Percentiles rank a stretch among this genome's conserved stretches.
phyloP scores from a whole-genome alignment of 805 yeast genomes.

The Pichia eremophila region DNA sequence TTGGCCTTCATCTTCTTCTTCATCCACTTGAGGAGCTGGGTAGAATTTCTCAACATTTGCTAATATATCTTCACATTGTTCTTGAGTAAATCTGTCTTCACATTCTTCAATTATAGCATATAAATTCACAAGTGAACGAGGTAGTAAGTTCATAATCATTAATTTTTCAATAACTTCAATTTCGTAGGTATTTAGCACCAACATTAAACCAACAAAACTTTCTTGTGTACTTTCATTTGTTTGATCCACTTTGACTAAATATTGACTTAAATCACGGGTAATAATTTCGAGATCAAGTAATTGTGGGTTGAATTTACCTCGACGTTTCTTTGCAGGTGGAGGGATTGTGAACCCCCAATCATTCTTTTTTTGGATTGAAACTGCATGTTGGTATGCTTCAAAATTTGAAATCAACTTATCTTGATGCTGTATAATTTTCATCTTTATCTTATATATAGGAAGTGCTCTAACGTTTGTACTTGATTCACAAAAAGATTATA shows the following conservation, averaged over 20 bases:
- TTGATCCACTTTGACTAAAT: conserved; percentile 29
- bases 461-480: no score
- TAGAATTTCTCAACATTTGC: conserved; percentile 44
- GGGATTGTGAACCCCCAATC: conserved; percentile 35
- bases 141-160: conserved; percentile 75
- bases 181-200: conserved; percentile 37
- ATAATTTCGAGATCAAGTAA: conserved; percentile 41
- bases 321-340: conserved; percentile 13
- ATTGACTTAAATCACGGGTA: conserved; percentile 38
- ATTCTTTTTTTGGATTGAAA: conserved; percentile 36
- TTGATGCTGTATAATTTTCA: conserved; percentile 39
- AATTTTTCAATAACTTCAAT: conserved; percentile 76
- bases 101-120: conserved; percentile 86
- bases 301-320: conserved; percentile 23
- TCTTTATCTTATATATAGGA: not conserved
- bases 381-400: conserved; percentile 53
- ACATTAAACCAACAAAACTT: conserved; percentile 29
- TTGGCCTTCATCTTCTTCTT: conserved; percentile 14
- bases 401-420: conserved; percentile 54
- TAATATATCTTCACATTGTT: conserved; percentile 50
- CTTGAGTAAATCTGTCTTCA: conserved; percentile 73
- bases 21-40: conserved; percentile 32
- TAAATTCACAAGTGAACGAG: conserved; percentile 68
- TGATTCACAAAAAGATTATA: not conserved
- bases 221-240: conserved; percentile 21